A percentile compares a stretch with the other conserved stretches of the same genome.
These are phyloP conservation scores for Penicillium malachiteum DNA, from an alignment of 495 filamentous ascomycete species.

Conservation along the genomic window DNA sequence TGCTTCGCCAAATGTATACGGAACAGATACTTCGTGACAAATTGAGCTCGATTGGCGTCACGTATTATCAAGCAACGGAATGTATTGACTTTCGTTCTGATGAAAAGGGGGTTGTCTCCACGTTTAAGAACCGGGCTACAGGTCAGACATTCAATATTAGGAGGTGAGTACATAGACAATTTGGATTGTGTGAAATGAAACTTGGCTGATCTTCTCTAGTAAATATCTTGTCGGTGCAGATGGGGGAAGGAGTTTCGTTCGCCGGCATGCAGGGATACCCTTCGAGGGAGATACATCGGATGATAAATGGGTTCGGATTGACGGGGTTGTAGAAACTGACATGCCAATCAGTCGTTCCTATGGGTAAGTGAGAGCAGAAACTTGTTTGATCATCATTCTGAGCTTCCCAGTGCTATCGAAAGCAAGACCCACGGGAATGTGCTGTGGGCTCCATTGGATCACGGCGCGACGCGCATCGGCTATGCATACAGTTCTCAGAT, in stretches of 20 bases:
- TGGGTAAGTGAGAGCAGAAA: too few relatives aligned
- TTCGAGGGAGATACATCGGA: background rate
- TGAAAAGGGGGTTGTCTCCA: too few relatives aligned
- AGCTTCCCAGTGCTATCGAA: background rate
- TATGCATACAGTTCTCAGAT: constrained; percentile 51
- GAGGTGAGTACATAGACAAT: too few relatives aligned
- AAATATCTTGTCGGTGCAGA: constrained; percentile 51
- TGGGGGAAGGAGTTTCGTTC: constrained; percentile 45
- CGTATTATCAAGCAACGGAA: too few relatives aligned
- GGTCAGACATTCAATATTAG: too few relatives aligned
- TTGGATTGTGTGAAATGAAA: background rate
- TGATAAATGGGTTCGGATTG: background rate
- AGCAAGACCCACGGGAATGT: constrained; percentile 49
- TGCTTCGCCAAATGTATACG: too few relatives aligned
- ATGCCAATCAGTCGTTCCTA: constrained; percentile 30
- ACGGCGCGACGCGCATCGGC: constrained; percentile 35
- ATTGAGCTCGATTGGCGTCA: too few relatives aligned
- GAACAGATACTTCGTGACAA: too few relatives aligned
- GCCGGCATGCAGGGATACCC: constrained; percentile 37
- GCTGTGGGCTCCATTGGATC: constrained; percentile 51
- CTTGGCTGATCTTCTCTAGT: background rate
- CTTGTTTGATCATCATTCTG: too few relatives aligned
- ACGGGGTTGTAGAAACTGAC: constrained; percentile 32
- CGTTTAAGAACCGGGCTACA: too few relatives aligned
- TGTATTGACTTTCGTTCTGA: too few relatives aligned